Percentiles rank a stretch among this genome's conserved stretches.
phyloP scores from a whole-genome alignment of 2,329 filamentous ascomycete genomes.

The Penicillium olsonii region DNA sequence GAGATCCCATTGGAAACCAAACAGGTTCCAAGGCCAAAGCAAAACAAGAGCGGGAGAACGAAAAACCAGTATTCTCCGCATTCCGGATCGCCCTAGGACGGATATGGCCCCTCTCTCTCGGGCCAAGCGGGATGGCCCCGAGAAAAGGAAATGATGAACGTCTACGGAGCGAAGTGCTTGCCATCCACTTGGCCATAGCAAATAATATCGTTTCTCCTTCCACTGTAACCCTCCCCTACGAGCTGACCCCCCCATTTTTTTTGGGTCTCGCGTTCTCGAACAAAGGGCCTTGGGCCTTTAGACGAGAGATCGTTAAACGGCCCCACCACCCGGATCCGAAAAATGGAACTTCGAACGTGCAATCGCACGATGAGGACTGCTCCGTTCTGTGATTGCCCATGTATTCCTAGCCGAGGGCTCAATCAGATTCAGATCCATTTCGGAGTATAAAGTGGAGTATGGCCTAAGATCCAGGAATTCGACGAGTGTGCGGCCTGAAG shows the following conservation, averaged over 20 bases:
- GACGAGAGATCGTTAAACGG: slow-evolving; percentile 16
- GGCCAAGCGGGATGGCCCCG: slow-evolving; percentile 1
- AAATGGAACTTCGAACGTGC: slow-evolving; percentile 13
- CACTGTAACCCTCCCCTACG: neutral
- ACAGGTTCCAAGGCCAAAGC: neutral
- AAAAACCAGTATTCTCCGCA: slow-evolving; percentile 12
- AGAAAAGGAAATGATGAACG: slow-evolving; percentile 10
- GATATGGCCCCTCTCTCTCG: neutral
- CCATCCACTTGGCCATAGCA: neutral
- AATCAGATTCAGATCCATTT: neutral
- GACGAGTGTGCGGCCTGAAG: slow-evolving; percentile 1
- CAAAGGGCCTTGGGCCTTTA: neutral
- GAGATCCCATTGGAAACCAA: slow-evolving; percentile 2
- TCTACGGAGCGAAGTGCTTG: neutral
- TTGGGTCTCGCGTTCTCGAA: neutral
- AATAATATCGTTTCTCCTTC: neutral
- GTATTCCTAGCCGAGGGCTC: slow-evolving; percentile 4
- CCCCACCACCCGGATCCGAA: slow-evolving; percentile 33
- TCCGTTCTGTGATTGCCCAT: neutral
- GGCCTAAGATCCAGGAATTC: neutral
- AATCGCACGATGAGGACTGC: slow-evolving; percentile 3
- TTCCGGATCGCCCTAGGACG: slow-evolving; percentile 11
- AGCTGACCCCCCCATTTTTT: neutral
- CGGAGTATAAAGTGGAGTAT: neutral
- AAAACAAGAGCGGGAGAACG: neutral